phyloP scores from a whole-genome alignment of 345 rosid genomes.

The Murraya paniculata region DNA sequence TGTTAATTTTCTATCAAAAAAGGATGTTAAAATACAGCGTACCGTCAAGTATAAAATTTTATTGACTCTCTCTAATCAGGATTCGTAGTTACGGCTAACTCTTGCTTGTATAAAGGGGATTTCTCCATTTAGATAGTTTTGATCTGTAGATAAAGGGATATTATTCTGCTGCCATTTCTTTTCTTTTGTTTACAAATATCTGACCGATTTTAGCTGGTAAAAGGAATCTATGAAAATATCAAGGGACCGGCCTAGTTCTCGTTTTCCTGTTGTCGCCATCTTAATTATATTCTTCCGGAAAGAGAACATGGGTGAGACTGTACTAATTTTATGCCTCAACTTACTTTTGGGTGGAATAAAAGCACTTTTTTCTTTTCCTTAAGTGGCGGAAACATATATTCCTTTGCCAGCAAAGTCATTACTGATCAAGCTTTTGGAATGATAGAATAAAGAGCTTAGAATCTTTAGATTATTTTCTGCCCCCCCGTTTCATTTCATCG shows the following conservation, averaged over 20 bases:
- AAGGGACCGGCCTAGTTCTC: not conserved
- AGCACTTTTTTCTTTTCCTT: not conserved
- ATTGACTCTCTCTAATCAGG: no score
- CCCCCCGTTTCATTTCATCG: not conserved
- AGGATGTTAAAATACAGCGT: no score
- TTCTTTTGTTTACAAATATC: not conserved
- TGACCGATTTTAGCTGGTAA: not conserved
- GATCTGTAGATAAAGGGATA: not conserved
- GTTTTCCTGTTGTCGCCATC: accelerated
- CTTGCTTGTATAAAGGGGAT: not conserved
- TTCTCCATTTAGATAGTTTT: not conserved
- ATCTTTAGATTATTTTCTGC: not conserved
- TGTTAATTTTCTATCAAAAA: no score
- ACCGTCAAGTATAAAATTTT: no score
- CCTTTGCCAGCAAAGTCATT: slow-evolving; percentile 12
- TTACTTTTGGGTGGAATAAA: not conserved
- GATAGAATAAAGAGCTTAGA: not conserved
- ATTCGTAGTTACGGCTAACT: no score
- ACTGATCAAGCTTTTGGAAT: not conserved
- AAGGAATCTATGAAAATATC: not conserved
- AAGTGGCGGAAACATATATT: slow-evolving; percentile 26
- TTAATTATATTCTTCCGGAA: not conserved
- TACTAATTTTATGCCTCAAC: not conserved
- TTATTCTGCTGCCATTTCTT: not conserved
- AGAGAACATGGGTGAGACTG: no score